Base-by-base conservation (phyloP, 129 eudicot species). In the Pulicaria dysenterica region DNA sequence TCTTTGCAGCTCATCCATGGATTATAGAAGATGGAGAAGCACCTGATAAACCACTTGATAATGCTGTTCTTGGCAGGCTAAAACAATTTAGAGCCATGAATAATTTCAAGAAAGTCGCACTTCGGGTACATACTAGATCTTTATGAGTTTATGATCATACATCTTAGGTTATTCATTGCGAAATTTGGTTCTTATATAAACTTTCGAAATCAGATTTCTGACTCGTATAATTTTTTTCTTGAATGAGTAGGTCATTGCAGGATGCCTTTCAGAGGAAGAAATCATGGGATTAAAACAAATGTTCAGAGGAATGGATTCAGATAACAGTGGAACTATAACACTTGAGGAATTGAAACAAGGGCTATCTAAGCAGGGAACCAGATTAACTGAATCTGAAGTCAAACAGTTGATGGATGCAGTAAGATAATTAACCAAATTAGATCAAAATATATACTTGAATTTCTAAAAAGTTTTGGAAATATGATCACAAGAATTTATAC, bases 21-120 rank as follows among this genome's bases (percentile, higher is more conserved):
- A 88, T 91, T 59, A 78, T 77, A 84, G 92, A 91, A 83, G 97
- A 91, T 61, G 97, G 97, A 66, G 92, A 88, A 68, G 97, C 97
- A 75, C 97, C 97, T 0, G 97, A 91, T 70, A 84, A 80, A 12
- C 94, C 94, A 11, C 95, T 91, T 86, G 95, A 84, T 83, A 88
- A 86, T 50, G 97, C 88, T 73, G 97, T 91, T 78, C 82, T 91
- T 42, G 87, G 79, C 36, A 85, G 95, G 57, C 88, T 91, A 78
- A 91, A 88, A 83, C 95, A 91, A 46, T 91, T 91, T 82, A 84
- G 78, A 73, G 97, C 97, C 48, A 91, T 91, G 95, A 88, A 91
- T 48, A 78, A 91, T 9, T 91, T 91, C 79, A 88, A 91, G 74
- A 91, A 91, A 88, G 92, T 86, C 43, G 97, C 97, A 11, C 92